Percentiles rank a stretch among this genome's conserved stretches.
Conservation (phyloP, 768 basidiomycete genomes). For the Boletus edulis region DNA sequence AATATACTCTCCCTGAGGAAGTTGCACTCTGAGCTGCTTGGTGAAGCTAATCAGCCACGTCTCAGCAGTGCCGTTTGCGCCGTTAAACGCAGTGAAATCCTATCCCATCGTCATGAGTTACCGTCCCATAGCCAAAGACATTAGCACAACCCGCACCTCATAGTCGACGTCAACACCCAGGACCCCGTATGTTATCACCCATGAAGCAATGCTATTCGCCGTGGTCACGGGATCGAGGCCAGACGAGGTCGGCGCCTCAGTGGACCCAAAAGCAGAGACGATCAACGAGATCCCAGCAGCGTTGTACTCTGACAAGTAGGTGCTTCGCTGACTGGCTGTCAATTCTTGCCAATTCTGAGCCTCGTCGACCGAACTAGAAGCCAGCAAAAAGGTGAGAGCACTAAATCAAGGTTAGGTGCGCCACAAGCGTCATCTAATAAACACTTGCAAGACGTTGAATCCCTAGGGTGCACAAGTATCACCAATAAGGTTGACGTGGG, state of each 20-base stretch:
- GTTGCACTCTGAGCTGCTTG: slow-evolving; percentile 29
- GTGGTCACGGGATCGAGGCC: slow-evolving; percentile 38
- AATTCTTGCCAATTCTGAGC: slow-evolving; percentile 44
- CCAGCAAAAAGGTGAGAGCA: slow-evolving; percentile 41
- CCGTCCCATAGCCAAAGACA: background rate
- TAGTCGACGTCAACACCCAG: slow-evolving; percentile 58
- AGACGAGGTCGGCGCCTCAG: slow-evolving; percentile 39
- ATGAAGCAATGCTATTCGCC: slow-evolving; percentile 45
- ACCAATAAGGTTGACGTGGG: background rate
- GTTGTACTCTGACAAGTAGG: slow-evolving; percentile 46
- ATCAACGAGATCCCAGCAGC: slow-evolving; percentile 56
- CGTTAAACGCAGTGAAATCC: slow-evolving; percentile 35
- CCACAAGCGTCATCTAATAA: background rate
- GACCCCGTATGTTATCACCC: slow-evolving; percentile 45
- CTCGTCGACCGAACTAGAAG: slow-evolving; percentile 41
- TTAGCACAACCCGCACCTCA: slow-evolving; percentile 27
- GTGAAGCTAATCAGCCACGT: slow-evolving; percentile 36
- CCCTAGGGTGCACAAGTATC: slow-evolving; percentile 19
- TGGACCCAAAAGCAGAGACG: slow-evolving; percentile 53
- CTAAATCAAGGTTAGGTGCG: slow-evolving; percentile 12
- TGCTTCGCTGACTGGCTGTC: slow-evolving; percentile 33
- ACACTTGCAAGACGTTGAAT: slow-evolving; percentile 34
- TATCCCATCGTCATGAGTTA: slow-evolving; percentile 3
- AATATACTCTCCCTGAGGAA: slow-evolving; percentile 34
- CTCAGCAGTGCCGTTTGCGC: slow-evolving; percentile 38